A percentile compares a stretch with the other conserved stretches of the same genome.
phyloP scores from a whole-genome alignment of 306 rosid genomes.

The Oxytropis ochrocephala region DNA sequence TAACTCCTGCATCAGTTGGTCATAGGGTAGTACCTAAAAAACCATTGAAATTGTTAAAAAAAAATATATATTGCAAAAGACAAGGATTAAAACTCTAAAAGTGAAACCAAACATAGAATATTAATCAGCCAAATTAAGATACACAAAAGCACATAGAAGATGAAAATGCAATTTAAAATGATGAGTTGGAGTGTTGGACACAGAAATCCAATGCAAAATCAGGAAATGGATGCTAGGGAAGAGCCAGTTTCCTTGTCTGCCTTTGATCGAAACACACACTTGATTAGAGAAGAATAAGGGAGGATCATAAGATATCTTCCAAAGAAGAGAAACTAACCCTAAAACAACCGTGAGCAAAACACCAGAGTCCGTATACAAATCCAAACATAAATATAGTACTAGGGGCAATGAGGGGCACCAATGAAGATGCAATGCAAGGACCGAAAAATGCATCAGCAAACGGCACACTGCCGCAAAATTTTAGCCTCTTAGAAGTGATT shows the following conservation, averaged over 20 bases:
- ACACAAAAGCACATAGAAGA: neutral
- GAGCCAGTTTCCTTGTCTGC: neutral
- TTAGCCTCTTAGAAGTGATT: neutral
- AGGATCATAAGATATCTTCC: neutral
- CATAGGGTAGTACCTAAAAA: constrained; percentile 74
- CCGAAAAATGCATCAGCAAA: neutral
- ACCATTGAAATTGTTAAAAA: neutral
- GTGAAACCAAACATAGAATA: neutral
- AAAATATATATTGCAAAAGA: neutral
- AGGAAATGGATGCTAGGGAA: neutral
- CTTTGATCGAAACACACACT: neutral
- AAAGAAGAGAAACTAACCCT: neutral
- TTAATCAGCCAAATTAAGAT: neutral
- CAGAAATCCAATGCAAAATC: constrained; percentile 5
- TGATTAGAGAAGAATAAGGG: neutral
- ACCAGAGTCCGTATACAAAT: neutral
- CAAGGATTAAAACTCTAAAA: neutral
- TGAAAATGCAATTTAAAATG: neutral
- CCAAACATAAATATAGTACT: neutral
- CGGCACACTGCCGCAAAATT: neutral
- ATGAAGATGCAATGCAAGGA: neutral
- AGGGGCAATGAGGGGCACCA: neutral
- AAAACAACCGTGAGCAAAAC: neutral
- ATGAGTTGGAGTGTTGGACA: neutral
- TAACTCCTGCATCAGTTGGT: constrained; percentile 82